Base-by-base conservation (phyloP, 352 stramenopile species). In the Phytopythium delawarense region DNA sequence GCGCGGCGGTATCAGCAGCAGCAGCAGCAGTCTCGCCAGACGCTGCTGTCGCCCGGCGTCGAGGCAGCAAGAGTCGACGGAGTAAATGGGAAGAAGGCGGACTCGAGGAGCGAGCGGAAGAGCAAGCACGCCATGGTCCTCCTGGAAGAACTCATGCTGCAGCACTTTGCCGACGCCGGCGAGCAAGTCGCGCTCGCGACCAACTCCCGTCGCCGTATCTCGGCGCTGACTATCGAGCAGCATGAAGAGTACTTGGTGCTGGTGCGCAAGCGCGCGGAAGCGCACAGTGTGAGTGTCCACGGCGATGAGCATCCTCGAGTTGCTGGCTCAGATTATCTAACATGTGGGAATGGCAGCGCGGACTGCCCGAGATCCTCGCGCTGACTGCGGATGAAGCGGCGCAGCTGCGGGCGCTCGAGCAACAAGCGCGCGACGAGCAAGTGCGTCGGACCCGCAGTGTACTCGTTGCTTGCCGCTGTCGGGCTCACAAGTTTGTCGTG, bases 351-450 rank as follows among this genome's bases (percentile, higher is more conserved):
- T 49, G 35, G 9, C 34, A 92, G 83, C 68, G 63, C 1, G 83
- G 81, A n/a, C 62, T 92, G 15, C 80, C 79, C 1, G 69, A 67
- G 25, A 67, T 89, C 32, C 62, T 92, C 12, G 81, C 81, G 53
- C 65, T 91, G 15, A 74, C 71, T 4, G 4, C 66, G 13, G 64
- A 84, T 5, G 81, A 92, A 42, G 45, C 64, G 7, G 61, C 57
- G 18, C 50, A 65, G n/a, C 84, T 75, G 72, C 55, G 64, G 20
- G n/a, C 64, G 11, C 69, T 91, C 34, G 68, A 87, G 30, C 23
- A 30, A 2, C 56, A 63, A 11, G 79, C 76, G 5, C 62, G 58
- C 44, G 16, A 54, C 0, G 83, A 92, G 25, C 83, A 88, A 64
- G 58, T 69, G 34, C 7, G 53, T 64, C 4, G 2, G 37, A 25